phyloP scores from a whole-genome alignment of 257 asterid genomes.

The Solanum appendiculatum region DNA sequence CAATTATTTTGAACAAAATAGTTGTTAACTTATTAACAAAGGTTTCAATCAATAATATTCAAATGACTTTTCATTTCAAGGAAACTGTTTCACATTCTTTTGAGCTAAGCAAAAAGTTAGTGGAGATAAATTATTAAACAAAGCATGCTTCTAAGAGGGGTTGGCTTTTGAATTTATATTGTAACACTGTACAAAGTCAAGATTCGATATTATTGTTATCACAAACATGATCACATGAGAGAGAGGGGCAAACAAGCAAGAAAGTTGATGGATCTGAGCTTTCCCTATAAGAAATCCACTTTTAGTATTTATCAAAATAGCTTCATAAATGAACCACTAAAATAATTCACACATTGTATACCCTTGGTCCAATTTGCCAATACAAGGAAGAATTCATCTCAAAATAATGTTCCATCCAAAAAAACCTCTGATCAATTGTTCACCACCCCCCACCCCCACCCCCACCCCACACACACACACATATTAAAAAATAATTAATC shows the following conservation, averaged over 20 bases:
- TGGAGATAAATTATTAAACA: not conserved
- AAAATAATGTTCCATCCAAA: not conserved
- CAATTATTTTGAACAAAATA: not conserved
- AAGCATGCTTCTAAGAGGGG: not conserved
- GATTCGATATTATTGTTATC: not conserved
- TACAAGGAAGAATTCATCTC: not conserved
- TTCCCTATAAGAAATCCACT: not conserved
- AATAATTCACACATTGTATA: not conserved
- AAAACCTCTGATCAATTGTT: not conserved
- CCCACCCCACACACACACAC: not conserved
- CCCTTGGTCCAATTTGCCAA: not conserved
- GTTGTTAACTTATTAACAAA: not conserved
- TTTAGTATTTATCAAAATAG: not conserved
- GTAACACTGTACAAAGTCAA: not conserved
- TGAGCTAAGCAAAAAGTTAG: not conserved
- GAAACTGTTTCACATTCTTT: not conserved
- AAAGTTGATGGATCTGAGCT: slow-evolving; percentile 1
- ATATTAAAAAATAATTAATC: not conserved
- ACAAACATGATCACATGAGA: slow-evolving; percentile 1
- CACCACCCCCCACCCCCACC: too few species aligned
- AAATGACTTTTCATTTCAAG: not conserved
- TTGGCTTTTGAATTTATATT: not conserved
- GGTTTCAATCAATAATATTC: not conserved
- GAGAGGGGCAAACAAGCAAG: not conserved
- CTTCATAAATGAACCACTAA: not conserved